Evolutionary conservation across 305 asterid genomes (phyloP), one percentile per base, ranked within the genome.

Genomic region (Fraxinus paxiana): DNA sequence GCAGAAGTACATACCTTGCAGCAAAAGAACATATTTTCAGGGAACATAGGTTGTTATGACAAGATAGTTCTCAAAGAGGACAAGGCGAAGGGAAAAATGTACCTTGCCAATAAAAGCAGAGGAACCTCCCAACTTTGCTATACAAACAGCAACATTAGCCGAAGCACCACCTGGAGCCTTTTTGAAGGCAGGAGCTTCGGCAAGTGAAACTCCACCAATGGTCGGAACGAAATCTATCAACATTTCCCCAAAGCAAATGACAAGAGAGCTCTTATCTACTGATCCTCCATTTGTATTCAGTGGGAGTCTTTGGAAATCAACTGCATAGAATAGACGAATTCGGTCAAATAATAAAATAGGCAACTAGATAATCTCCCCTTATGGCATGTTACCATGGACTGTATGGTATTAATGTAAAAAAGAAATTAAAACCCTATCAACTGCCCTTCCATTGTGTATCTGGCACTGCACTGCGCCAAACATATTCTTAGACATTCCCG

Each of bases 141-240:
- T 77, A 77, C 98, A 90, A 76, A 92, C 98, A 75, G 99, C 96
- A 34, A 96, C 99, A 79, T 96, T 96, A 74, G 99, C 99, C 28
- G 99, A 98, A 80, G 99, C 99, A 78, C 99, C 99, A 67, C 98
- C 99, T 0, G 99, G 90, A 75, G 96, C 97, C 86, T 93, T 95
- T 59, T 89, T 83, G 79, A 93, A 95, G 77, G 96, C 90, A 70
- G 98, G 95, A 75, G 98, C 97, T 88, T 93, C 97, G 15, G 97
- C 97, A 75, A 95, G 92, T 67, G 98, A 93, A 88, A 92, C 97
- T 80, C 95, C 99, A 37, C 83, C 24, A 22, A 92, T 90, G 0
- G 97, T 87, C 5, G 98, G 99, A 83, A 95, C 97, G 79, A 95
- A 95, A 88, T 95, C 99, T 48, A 95, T 92, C 90, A 95, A 78